These are phyloP conservation scores for Pseudocercospora crystallina DNA, from an alignment of 2,329 filamentous ascomycete genomes.

Conservation along the genomic window DNA sequence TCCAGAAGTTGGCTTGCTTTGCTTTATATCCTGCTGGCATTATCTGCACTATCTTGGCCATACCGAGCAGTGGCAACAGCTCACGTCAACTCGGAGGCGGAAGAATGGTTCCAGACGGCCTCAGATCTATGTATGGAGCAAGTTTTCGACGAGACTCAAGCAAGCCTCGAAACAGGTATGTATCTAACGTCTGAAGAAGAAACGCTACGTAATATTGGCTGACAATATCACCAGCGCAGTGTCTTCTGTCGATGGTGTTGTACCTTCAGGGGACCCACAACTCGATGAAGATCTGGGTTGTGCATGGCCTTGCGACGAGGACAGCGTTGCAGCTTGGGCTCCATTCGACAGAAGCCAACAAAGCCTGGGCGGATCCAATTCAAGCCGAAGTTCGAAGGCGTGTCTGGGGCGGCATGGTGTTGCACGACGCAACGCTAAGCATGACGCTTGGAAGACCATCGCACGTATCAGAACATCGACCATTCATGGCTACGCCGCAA, in stretches of 20 bases:
- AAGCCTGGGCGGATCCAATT: conserved; percentile 2
- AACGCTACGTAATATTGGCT: no score
- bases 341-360: conserved; percentile 11
- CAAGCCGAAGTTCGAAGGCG: conserved; percentile 6
- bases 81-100: conserved; percentile 4
- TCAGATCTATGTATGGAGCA: conserved; percentile 8
- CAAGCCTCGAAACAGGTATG: conserved; percentile 1
- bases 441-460: conserved; percentile 9
- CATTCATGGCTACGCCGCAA: not conserved
- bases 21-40: conserved; percentile 8
- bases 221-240: not conserved
- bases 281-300: conserved; percentile 3
- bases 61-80: not conserved
- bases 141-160: conserved; percentile 4
- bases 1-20: conserved; percentile 12
- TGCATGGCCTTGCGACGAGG: conserved; percentile 5
- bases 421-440: conserved; percentile 7
- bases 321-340: conserved; percentile 10
- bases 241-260: conserved; percentile 3
- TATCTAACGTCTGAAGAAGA: no score
- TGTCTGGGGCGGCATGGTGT: conserved; percentile 4
- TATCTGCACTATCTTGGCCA: conserved; percentile 8
- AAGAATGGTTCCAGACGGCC: conserved; percentile 7
- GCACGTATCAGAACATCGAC: not conserved
- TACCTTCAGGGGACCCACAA: conserved; percentile 13